A percentile compares a stretch with the other conserved stretches of the same genome.
Evolutionary conservation across 2,329 filamentous ascomycete genomes (phyloP).

Genomic region (Apiospora phragmitis): DNA sequence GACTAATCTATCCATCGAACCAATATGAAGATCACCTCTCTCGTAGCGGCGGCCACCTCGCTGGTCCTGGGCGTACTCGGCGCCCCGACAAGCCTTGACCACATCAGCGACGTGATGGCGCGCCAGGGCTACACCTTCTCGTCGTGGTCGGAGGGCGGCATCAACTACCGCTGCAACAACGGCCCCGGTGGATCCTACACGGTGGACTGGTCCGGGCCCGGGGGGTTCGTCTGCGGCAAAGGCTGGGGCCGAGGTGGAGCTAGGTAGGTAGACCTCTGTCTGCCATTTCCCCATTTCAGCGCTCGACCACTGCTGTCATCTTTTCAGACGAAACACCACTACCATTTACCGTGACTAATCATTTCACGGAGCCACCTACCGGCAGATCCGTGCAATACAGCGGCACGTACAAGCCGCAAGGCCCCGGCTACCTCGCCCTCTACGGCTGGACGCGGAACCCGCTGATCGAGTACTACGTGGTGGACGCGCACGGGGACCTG

Average conservation of each 20-base stretch:
- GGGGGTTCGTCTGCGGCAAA: slow-evolving; percentile 59
- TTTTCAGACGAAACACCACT: too few species aligned
- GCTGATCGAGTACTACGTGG: slow-evolving; percentile 40
- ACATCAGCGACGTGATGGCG: background rate
- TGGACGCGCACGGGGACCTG: slow-evolving; percentile 53
- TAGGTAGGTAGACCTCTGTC: slow-evolving; percentile 37
- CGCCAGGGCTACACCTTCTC: slow-evolving; percentile 39
- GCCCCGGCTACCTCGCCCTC: slow-evolving; percentile 51
- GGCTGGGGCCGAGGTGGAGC: slow-evolving; percentile 56
- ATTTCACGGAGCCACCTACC: background rate
- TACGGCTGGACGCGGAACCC: slow-evolving; percentile 58
- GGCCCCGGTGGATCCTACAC: slow-evolving; percentile 41
- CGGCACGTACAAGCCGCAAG: slow-evolving; percentile 38
- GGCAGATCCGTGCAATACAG: slow-evolving; percentile 35
- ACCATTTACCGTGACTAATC: background rate
- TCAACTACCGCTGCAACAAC: slow-evolving; percentile 42
- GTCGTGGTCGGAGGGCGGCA: slow-evolving; percentile 44
- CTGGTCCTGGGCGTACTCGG: slow-evolving; percentile 19
- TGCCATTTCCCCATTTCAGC: background rate
- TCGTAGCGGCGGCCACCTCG: slow-evolving; percentile 20
- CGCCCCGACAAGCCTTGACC: background rate
- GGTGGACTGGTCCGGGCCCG: slow-evolving; percentile 44
- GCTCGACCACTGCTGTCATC: background rate
- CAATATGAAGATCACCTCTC: background rate
- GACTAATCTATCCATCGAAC: background rate